Evolutionary conservation across 371 early-diverging fungal species (phyloP), one percentile per base, ranked within the genome.

Genomic region (Cokeromyces recurvatus): DNA sequence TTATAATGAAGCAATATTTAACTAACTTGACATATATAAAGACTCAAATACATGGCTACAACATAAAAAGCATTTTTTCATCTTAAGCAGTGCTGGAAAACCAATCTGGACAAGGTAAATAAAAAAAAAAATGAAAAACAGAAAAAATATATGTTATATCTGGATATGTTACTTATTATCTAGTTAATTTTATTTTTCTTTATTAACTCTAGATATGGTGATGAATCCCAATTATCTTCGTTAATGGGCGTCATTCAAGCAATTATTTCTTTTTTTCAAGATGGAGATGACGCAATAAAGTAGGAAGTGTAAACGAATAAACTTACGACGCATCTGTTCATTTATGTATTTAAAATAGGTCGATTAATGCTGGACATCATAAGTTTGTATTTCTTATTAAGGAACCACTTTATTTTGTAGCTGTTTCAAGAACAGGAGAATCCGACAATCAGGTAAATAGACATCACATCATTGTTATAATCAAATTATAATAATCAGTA

Each of bases 181-280:
- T 22, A 27, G 24, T 24, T 6, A 20, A 3, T 5, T 32, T 29
- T 32, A 3, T 32, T 20, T 29, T 2, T 17, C 3, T 5, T 25
- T n/a, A 46, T 10, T 12, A 16, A n/a, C 24, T 22, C 1, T 37
- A 85, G 88, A 67, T 87, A 91, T 59, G 95, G 95, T 14, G 90
- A 92, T 60, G 97, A 95, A 60, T 74, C 91, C 20, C 79, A 88
- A 63, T 79, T 94, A 51, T 85, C 95, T 14, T 79, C 84, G 17
- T 74, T 90, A 39, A 94, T 91, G 90, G 95, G 94, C 22, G 85
- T 94, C 2, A 81, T 92, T 23, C 96, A 95, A 54, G 93, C 95
- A 1, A 82, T 95, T 29, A 79, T 94, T 23, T 87, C 94, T 9
- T 89, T 90, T 53, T 90, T 91, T 62, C 75, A 78, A 42, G 89